Base-by-base conservation (phyloP, 805 yeast genomes). In the Pichia pseudocactophila region DNA sequence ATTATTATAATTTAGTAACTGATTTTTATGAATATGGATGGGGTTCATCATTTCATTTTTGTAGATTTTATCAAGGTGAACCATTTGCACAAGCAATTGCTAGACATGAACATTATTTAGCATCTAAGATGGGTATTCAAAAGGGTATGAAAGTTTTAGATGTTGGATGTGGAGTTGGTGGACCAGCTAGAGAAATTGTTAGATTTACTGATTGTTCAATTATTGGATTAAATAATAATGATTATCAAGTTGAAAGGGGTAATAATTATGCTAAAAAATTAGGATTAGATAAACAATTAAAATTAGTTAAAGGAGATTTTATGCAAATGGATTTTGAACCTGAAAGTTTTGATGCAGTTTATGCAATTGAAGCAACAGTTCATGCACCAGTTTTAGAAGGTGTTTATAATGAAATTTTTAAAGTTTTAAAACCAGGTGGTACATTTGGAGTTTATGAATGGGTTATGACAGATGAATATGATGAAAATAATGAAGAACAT, bases 121-220 rank as follows among this genome's bases (percentile, higher is more conserved):
- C 98, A 34, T 69, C 73, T 64, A 81, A 84, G 69, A 88, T 89
- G 75, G 83, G 83, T 48, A 71, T 90, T 56, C 64, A 71, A 54
- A 83, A 80, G 54, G 75, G 78, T 54, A 84, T 83, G 86, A 79
- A 80, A 58, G 98, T 90, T 15, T 74, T 90, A 54, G 98, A 90
- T 62, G 98, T 90, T 44, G 98, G 98, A 37, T 92, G 98, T 71
- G 98, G 98, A 73, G 96, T 90, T 56, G 98, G 98, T 61, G 98
- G 98, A 34, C 98, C 98, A 57, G 97, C 96, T 18, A 82, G 97
- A 65, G 96, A 92, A 70, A 90, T 90, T 58, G 74, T 82, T 47
- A 78, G 96, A 61, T 90, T 90, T 71, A 82, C 97, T 40, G 87
- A 82, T 56, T 82, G 88, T 68, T 69, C 76, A 55, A 73, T 90